These are phyloP conservation scores for Nitzschia palea DNA, from an alignment of 108 stramenopile genomes.

Conservation along the genomic window DNA sequence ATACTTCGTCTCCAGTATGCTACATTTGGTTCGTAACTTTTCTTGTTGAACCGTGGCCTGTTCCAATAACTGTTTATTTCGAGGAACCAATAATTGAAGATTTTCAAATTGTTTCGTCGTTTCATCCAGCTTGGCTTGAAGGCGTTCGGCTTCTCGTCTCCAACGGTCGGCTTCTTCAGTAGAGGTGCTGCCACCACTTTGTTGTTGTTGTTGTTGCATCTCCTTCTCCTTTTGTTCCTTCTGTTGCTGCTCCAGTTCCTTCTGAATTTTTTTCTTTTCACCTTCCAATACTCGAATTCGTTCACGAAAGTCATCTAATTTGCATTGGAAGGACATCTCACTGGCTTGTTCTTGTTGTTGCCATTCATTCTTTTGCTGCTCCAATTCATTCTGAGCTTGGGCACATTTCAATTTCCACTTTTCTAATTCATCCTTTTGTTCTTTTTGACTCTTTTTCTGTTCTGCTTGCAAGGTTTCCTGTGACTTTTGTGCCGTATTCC, in stretches of 20 bases:
- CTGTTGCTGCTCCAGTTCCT: not conserved
- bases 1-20: not conserved
- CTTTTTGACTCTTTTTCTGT: too few species aligned
- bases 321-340: not conserved
- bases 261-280: not conserved
- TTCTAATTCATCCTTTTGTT: conserved; percentile 9
- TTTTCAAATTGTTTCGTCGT: conserved; percentile 26
- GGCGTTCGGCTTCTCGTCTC: not conserved
- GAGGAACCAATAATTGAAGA: conserved; percentile 21
- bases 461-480: too few species aligned
- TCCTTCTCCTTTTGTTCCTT: not conserved
- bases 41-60: conserved; percentile 13
- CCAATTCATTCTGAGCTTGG: not conserved
- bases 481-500: too few species aligned
- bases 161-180: not conserved
- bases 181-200: not conserved
- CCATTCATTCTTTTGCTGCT: not conserved
- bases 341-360: not conserved
- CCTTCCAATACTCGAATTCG: not conserved
- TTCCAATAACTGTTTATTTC: conserved; percentile 32
- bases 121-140: conserved; percentile 17
- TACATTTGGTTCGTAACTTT: conserved; percentile 2
- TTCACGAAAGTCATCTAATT: conserved; percentile 1
- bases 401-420: not conserved
- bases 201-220: not conserved